A percentile compares a stretch with the other conserved stretches of the same genome.
Conservation (phyloP, 805 yeast species). For the Kockiozyma suomiensis region DNA sequence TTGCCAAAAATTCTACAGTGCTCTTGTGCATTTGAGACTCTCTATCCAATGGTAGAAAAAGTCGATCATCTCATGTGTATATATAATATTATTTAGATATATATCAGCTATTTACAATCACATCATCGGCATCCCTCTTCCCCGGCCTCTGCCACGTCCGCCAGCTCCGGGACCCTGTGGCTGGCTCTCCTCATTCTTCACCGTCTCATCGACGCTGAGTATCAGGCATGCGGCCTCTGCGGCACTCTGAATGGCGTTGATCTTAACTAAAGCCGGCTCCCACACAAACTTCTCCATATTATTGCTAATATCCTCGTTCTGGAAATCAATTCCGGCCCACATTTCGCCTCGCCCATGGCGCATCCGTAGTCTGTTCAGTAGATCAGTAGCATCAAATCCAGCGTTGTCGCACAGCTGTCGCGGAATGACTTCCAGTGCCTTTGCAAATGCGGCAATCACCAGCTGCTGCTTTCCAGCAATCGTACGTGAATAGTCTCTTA, state of each 20-base stretch:
- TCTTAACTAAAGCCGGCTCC: slow-evolving; percentile 96
- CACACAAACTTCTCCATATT: slow-evolving; percentile 87
- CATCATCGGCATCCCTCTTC: slow-evolving; percentile 22
- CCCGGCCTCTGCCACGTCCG: slow-evolving; percentile 34
- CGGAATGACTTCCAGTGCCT: slow-evolving; percentile 93
- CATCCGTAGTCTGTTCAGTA: slow-evolving; percentile 86
- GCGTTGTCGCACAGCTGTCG: slow-evolving; percentile 98
- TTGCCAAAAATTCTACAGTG: too few relatives aligned
- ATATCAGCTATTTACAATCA: not conserved
- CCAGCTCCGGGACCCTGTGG: slow-evolving; percentile 40
- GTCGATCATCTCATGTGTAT: not conserved
- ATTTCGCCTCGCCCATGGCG: slow-evolving; percentile 90
- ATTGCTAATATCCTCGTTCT: slow-evolving; percentile 74
- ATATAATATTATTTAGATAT: not conserved
- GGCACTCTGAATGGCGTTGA: slow-evolving; percentile 92
- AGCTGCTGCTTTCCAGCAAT: slow-evolving; percentile 96
- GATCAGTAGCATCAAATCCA: slow-evolving; percentile 97
- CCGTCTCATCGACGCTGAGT: slow-evolving; percentile 93
- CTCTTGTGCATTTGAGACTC: too few relatives aligned
- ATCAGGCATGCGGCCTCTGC: slow-evolving; percentile 95
- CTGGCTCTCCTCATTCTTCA: slow-evolving; percentile 46
- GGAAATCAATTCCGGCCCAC: slow-evolving; percentile 93
- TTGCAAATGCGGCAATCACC: slow-evolving; percentile 88
- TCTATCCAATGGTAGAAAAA: too few relatives aligned
- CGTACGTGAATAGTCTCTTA: slow-evolving; percentile 82